Evolutionary conservation across 192 early-diverging fungal genomes (phyloP).

Genomic region (Backusella westeae): DNA sequence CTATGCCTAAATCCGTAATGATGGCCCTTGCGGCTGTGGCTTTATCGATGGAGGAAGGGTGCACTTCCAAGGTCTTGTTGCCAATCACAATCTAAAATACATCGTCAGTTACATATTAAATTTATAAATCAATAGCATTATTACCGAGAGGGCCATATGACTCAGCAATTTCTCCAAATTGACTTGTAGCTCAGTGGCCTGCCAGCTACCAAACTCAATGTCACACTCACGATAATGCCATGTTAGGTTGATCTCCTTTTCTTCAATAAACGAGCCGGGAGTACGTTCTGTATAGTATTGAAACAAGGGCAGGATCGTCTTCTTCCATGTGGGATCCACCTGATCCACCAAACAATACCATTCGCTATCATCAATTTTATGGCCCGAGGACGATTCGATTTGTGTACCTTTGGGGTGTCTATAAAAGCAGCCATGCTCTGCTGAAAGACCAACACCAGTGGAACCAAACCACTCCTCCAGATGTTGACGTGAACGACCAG

Average conservation of each 20-base stretch:
- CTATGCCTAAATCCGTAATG: slow-evolving; percentile 65
- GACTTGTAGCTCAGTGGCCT: slow-evolving; percentile 96
- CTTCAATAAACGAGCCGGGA: slow-evolving; percentile 96
- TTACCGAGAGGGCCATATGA: slow-evolving; percentile 86
- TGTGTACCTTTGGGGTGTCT: slow-evolving; percentile 77
- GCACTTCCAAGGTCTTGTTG: slow-evolving; percentile 95
- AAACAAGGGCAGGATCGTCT: slow-evolving; percentile 91
- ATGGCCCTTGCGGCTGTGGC: slow-evolving; percentile 85
- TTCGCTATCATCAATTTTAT: slow-evolving; percentile 57
- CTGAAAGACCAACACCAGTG: slow-evolving; percentile 85
- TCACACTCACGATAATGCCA: slow-evolving; percentile 98
- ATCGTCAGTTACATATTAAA: background rate
- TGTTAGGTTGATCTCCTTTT: slow-evolving; percentile 97
- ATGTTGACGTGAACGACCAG: slow-evolving; percentile 87
- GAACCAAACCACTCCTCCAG: slow-evolving; percentile 91
- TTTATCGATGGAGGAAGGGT: slow-evolving; percentile 93
- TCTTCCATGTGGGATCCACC: slow-evolving; percentile 87
- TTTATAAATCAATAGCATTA: background rate
- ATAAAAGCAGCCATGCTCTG: slow-evolving; percentile 99
- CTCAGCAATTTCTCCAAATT: slow-evolving; percentile 94
- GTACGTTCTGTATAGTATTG: slow-evolving; percentile 97
- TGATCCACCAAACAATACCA: slow-evolving; percentile 92
- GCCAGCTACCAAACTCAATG: slow-evolving; percentile 95
- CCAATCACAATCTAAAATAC: slow-evolving; percentile 80
- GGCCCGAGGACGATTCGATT: slow-evolving; percentile 45